Conservation (phyloP, 2,329 filamentous ascomycete species). For the Geosmithia putterillii region DNA sequence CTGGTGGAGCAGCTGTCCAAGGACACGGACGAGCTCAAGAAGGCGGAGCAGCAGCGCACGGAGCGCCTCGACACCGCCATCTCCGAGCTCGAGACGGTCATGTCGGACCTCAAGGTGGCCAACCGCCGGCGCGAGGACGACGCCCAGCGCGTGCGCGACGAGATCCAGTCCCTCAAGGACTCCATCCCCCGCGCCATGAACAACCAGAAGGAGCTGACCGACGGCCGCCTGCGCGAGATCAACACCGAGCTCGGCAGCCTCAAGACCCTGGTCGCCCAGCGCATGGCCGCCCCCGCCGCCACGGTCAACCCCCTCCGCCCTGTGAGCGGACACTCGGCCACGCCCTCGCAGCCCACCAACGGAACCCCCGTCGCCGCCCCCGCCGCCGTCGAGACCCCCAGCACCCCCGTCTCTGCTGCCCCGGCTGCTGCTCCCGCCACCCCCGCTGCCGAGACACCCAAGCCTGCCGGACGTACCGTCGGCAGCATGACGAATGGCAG, state of each 20-base stretch:
- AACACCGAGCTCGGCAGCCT: conserved; percentile 81
- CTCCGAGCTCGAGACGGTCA: conserved; percentile 71
- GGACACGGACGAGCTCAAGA: conserved; percentile 81
- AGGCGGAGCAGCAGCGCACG: conserved; percentile 72
- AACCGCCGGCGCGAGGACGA: conserved; percentile 79
- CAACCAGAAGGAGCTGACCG: conserved; percentile 73
- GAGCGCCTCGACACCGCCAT: conserved; percentile 73
- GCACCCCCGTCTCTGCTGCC: background rate
- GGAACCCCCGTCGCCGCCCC: background rate
- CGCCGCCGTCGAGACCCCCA: background rate
- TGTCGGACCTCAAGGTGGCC: conserved; percentile 69
- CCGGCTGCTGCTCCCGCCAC: conserved; percentile 1
- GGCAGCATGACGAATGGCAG: conserved; percentile 14
- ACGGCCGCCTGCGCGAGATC: conserved; percentile 72
- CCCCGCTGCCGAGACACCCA: background rate
- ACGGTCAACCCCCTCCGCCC: conserved; percentile 12
- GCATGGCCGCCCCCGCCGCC: conserved; percentile 32
- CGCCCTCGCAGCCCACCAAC: background rate
- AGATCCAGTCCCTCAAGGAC: conserved; percentile 71
- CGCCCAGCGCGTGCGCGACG: conserved; percentile 71
- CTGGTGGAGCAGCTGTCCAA: conserved; percentile 85
- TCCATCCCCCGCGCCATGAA: conserved; percentile 81
- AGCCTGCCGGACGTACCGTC: conserved; percentile 1
- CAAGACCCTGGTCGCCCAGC: conserved; percentile 68
- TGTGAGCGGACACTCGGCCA: conserved; percentile 22